Base-by-base conservation (phyloP, 164 flowering plant species). In the Cinnamomum chago region DNA sequence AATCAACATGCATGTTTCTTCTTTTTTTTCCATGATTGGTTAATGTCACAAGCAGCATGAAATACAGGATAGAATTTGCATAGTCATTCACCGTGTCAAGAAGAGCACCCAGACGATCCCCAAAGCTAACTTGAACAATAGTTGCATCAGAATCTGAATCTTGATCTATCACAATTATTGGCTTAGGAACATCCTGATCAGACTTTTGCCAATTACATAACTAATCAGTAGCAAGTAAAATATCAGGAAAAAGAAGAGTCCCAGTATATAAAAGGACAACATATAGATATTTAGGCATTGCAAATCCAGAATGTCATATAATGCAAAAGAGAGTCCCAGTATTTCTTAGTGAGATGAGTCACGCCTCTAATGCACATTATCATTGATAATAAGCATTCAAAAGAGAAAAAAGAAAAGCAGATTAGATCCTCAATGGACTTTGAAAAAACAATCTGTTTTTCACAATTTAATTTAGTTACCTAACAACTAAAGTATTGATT, bases 71-170 rank as follows among this genome's bases (percentile, higher is more conserved):
- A 65, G 64, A 50, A 75, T 24, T 70, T 51, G 72, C 25, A 65
- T 25, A 74, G 71, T 72, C 65, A 82, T 68, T 83, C 72, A 93
- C 98, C 81, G 99, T 95, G 85, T 95, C 99, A 83, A 93, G 77
- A 9, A 95, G 91, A 72, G 97, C 98, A 40, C 98, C 98, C 76
- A 95, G 92, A 65, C 99, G 98, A 85, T 95, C 99, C 65, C 99
- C 97, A 87, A 95, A 95, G 85, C 97, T 92, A 73, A 95, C 79
- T 78, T 95, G 88, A 52, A 93, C 98, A 67, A 91, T 82, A 50
- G 99, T 95, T 58, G 95, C 88, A 73, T 81, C 86, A 64, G 88
- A 78, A 78, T 90, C 89, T 25, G 93, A 84, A 81, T 93, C 96
- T 82, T 92, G 96, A 83, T 92, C 97, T 30, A 95, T 95, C 76